Conservation (phyloP, 352 stramenopile genomes). For the Phytophthora constricta region DNA sequence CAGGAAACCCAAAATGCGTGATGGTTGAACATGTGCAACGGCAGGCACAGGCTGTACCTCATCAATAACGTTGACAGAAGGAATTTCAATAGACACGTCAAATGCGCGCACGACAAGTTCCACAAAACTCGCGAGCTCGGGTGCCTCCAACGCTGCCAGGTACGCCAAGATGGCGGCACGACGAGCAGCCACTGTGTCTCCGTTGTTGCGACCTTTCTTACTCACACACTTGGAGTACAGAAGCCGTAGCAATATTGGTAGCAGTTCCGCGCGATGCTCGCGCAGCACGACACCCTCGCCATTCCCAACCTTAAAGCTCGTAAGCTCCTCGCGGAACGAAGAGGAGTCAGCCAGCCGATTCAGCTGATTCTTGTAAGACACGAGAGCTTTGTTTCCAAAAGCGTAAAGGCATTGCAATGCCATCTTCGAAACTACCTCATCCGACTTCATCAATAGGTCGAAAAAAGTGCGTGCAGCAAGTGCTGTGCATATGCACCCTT, state of each 20-base stretch:
- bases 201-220: conserved; percentile 83
- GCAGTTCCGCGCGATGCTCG: conserved; percentile 78
- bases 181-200: conserved; percentile 85
- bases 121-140: conserved; percentile 88
- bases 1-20: conserved; percentile 89
- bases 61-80: conserved; percentile 18
- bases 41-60: conserved; percentile 35
- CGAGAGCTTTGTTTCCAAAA: conserved; percentile 84
- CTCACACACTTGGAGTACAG: conserved; percentile 93
- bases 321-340: conserved; percentile 91
- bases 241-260: conserved; percentile 89
- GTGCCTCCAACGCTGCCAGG: conserved; percentile 73
- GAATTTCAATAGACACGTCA: conserved; percentile 53
- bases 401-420: conserved; percentile 87
- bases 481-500: conserved; percentile 83
- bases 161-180: conserved; percentile 92
- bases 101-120: conserved; percentile 91
- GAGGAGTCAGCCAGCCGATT: conserved; percentile 80
- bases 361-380: conserved; percentile 88
- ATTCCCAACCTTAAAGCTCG: conserved; percentile 86
- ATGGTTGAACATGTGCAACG: conserved; percentile 69
- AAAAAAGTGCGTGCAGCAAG: conserved; percentile 88
- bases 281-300: conserved; percentile 72
- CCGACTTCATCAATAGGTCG: conserved; percentile 90
- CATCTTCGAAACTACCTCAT: conserved; percentile 87